Conservation (phyloP, 2,329 filamentous ascomycete species). For the Cladosporium sp. region DNA sequence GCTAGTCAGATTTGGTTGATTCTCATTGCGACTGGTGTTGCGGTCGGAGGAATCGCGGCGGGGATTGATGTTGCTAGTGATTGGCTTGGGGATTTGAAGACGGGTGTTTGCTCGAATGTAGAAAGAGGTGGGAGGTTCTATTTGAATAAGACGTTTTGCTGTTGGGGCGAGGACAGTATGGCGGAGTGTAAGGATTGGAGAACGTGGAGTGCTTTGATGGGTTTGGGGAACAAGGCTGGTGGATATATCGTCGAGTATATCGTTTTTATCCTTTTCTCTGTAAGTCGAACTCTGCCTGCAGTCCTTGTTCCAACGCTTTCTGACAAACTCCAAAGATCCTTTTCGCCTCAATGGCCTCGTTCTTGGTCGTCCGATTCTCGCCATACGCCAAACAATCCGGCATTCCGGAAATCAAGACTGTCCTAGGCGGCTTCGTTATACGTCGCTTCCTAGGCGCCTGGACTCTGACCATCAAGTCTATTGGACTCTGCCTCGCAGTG, state of each 20-base stretch:
- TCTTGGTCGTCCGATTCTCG: conserved; percentile 79
- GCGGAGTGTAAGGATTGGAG: conserved; percentile 83
- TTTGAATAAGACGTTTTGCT: conserved; percentile 86
- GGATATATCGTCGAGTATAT: conserved; percentile 82
- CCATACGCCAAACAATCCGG: conserved; percentile 89
- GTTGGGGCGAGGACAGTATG: conserved; percentile 77
- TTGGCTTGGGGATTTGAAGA: conserved; percentile 91
- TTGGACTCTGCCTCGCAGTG: conserved; percentile 85
- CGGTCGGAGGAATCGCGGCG: conserved; percentile 79
- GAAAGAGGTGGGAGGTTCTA: conserved; percentile 75
- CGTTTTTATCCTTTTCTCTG: conserved; percentile 79
- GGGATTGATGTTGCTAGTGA: conserved; percentile 85
- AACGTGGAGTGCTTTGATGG: conserved; percentile 73
- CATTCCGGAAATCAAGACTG: conserved; percentile 96
- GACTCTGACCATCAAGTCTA: conserved; percentile 84
- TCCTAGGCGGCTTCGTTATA: conserved; percentile 91
- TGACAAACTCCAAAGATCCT: conserved; percentile 52
- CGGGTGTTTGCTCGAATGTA: conserved; percentile 75
- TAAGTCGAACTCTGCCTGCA: conserved; percentile 40
- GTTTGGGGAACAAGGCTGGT: conserved; percentile 60
- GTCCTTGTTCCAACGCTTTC: conserved; percentile 1
- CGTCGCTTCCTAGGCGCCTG: conserved; percentile 77
- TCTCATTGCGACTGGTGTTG: conserved; percentile 76
- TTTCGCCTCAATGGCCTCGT: conserved; percentile 71
- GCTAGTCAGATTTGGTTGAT: conserved; percentile 89